Evolutionary conservation across 2,329 filamentous ascomycete species (phyloP).

Genomic region (Claviceps arundinis): DNA sequence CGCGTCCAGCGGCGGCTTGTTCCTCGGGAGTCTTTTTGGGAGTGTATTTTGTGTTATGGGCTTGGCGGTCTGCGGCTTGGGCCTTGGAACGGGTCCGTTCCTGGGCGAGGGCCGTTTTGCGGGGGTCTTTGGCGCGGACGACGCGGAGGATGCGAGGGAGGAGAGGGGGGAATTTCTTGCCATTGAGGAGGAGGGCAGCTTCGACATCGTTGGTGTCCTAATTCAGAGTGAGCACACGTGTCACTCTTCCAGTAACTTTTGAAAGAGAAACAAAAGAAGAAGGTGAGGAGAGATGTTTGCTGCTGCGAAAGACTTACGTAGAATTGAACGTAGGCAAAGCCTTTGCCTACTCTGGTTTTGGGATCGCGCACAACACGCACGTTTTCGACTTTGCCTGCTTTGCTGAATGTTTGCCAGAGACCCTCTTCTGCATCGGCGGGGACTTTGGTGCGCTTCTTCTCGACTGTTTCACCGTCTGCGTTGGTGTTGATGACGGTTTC

Average conservation of each 20-base stretch:
- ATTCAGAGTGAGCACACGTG: background rate
- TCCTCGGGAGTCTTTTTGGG: conserved; percentile 58
- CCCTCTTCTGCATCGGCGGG: conserved; percentile 88
- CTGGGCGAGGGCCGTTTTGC: conserved; percentile 41
- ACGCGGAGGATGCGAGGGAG: conserved; percentile 82
- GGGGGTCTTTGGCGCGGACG: conserved; percentile 65
- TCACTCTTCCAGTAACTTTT: background rate
- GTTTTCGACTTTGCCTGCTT: conserved; percentile 72
- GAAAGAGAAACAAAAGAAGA: background rate
- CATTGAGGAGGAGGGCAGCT: conserved; percentile 74
- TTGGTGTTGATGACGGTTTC: conserved; percentile 58
- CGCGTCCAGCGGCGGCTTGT: conserved; percentile 59
- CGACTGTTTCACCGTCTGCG: conserved; percentile 50
- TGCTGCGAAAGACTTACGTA: conserved; percentile 33
- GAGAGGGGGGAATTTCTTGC: conserved; percentile 87
- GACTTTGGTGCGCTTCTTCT: conserved; percentile 60
- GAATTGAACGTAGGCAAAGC: conserved; percentile 96
- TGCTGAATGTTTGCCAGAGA: conserved; percentile 67
- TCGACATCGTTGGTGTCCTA: conserved; percentile 78
- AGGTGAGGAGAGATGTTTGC: background rate
- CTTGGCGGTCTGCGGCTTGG: conserved; percentile 23
- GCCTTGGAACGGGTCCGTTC: conserved; percentile 18
- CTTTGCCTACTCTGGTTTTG: conserved; percentile 86
- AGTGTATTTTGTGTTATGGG: conserved; percentile 42
- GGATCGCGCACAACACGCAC: conserved; percentile 85